Percentiles rank a stretch among this genome's conserved stretches.
Conservation (phyloP, 768 basidiomycete genomes). For the Podaxis sp. region DNA sequence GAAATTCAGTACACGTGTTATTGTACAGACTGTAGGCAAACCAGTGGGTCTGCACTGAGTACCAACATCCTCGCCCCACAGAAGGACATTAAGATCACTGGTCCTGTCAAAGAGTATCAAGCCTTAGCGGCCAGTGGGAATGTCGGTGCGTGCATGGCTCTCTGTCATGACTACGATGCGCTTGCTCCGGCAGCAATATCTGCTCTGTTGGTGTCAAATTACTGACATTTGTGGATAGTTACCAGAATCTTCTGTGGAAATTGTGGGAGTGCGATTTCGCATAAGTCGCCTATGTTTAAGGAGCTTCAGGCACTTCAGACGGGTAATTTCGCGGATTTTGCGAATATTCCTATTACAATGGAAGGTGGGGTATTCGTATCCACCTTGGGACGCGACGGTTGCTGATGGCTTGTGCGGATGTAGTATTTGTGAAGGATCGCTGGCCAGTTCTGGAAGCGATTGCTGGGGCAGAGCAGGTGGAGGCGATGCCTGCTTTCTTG, state of each 20-base stretch:
- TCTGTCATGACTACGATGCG: too few relatives aligned
- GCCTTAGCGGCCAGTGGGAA: slow-evolving; percentile 28
- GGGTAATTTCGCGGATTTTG: slow-evolving; percentile 30
- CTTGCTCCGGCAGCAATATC: too few relatives aligned
- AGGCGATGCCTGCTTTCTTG: slow-evolving; percentile 5
- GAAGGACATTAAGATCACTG: slow-evolving; percentile 27
- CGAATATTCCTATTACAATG: slow-evolving; percentile 22
- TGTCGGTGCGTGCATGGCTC: slow-evolving; percentile 19
- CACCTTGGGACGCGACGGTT: too few relatives aligned
- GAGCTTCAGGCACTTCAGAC: slow-evolving; percentile 33
- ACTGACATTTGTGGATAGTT: slow-evolving; percentile 16
- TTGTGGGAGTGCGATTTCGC: slow-evolving; percentile 34
- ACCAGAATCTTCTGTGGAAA: slow-evolving; percentile 34
- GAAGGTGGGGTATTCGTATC: slow-evolving; percentile 23
- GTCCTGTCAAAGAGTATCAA: slow-evolving; percentile 27
- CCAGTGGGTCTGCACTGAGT: slow-evolving; percentile 33
- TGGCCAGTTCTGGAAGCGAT: slow-evolving; percentile 23
- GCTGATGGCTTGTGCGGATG: neutral
- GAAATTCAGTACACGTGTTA: slow-evolving; percentile 28
- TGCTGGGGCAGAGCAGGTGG: slow-evolving; percentile 22
- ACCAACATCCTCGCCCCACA: slow-evolving; percentile 32
- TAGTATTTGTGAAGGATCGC: slow-evolving; percentile 34
- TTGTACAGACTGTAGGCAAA: slow-evolving; percentile 32
- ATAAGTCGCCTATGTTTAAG: slow-evolving; percentile 27
- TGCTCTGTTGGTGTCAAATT: too few relatives aligned